Evolutionary conservation across 208 protist species (phyloP), one percentile per base, ranked within the genome.

Genomic region (Trypanosoma rangeli): DNA sequence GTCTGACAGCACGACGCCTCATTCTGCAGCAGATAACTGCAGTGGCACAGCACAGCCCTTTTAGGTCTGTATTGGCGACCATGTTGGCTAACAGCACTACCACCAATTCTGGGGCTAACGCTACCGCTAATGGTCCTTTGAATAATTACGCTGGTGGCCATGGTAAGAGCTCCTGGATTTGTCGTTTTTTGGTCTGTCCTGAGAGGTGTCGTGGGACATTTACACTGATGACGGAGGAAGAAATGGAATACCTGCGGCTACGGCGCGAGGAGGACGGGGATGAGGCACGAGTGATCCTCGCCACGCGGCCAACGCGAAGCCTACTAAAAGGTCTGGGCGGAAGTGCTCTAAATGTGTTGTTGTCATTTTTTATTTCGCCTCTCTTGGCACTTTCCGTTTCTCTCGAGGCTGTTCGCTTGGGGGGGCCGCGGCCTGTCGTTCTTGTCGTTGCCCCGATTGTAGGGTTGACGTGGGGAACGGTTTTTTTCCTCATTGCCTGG

Each of bases 1-100:
- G 84, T 28, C 74, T 92, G 57, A 84, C 79, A 3, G 71, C 87
- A 29, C 78, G 86, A 20, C 78, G 82, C 18, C 85, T 94, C 31
- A 80, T 91, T 53, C 70, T 92, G 42, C 79, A 92, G 55, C 90
- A 94, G 70, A 78, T 92, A 39, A 73, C 67, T 56, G 82, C 89
- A 2, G 86, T 94, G 20, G 68, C 74, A 44, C 66, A 81, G 50
- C 84, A 89, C 78, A 76, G 80, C 60, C 89, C 86, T 29, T 67
- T 87, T 24, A 59, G 78, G 16, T 22, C 71, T 54, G 44, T 85
- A 54, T 48, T 83, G 7, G 72, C 76, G 0, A 76, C 70, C 13
- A 18, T 78, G 37, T 64, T 67, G 4, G 63, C 73, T 15, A 39
- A 70, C 64, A n/a, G 52, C 69, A 35, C 67, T 44, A 16, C 58